These are phyloP conservation scores for Apophysomyces elegans DNA, from an alignment of 371 early-diverging fungal species.

Conservation along the genomic window DNA sequence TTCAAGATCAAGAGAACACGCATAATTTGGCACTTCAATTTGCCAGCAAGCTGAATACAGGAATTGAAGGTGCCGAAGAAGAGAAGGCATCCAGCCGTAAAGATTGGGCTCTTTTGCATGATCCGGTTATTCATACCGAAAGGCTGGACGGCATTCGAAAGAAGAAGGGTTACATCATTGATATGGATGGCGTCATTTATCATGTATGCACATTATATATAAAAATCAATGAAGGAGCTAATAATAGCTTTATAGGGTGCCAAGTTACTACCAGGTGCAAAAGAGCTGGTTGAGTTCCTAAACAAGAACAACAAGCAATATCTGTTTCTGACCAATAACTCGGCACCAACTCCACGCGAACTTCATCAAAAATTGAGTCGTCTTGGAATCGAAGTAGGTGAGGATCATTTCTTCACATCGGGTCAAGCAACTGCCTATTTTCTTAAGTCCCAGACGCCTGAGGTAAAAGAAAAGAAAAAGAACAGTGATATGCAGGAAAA, in stretches of 20 bases:
- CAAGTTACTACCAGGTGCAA: slow-evolving; percentile 57
- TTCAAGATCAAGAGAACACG: not conserved
- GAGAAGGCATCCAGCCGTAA: slow-evolving; percentile 6
- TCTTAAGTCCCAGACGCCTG: slow-evolving; percentile 60
- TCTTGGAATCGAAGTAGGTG: slow-evolving; percentile 61
- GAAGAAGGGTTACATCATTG: slow-evolving; percentile 66
- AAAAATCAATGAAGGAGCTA: not conserved
- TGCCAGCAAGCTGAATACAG: not conserved
- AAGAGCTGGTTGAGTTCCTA: slow-evolving; percentile 65
- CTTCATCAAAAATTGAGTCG: slow-evolving; percentile 61
- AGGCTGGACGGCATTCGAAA: slow-evolving; percentile 57
- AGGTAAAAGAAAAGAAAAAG: slow-evolving; percentile 24
- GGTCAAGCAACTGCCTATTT: slow-evolving; percentile 69
- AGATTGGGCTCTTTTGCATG: slow-evolving; percentile 44
- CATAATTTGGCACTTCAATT: slow-evolving; percentile 1
- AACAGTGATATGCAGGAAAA: too few species aligned
- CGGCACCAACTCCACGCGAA: slow-evolving; percentile 67
- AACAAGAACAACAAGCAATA: slow-evolving; percentile 60
- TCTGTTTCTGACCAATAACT: slow-evolving; percentile 73
- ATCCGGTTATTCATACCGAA: slow-evolving; percentile 46
- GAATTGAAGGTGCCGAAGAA: not conserved
- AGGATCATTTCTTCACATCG: slow-evolving; percentile 68
- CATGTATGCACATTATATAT: slow-evolving; percentile 44
- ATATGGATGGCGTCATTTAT: slow-evolving; percentile 76
- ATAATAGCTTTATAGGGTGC: slow-evolving; percentile 38